phyloP scores from a whole-genome alignment of 495 filamentous ascomycete genomes.

The Wilcoxina mikolae region DNA sequence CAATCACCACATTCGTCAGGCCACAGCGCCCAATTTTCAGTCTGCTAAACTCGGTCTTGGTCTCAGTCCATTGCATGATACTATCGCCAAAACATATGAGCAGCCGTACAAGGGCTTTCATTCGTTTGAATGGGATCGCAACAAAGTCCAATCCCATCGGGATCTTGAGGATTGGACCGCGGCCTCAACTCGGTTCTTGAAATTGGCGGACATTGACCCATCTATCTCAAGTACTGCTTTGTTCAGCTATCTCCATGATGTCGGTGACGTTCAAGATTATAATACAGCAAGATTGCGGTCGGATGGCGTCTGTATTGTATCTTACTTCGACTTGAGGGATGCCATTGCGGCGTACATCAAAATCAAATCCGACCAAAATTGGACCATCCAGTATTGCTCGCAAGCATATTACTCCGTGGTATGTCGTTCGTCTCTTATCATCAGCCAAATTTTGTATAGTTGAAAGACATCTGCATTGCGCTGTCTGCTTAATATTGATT shows the following conservation, averaged over 20 bases:
- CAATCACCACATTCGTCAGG: neutral
- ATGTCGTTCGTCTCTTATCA: neutral
- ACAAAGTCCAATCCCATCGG: neutral
- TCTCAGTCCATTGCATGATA: neutral
- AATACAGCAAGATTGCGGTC: slow-evolving; percentile 18
- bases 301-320: slow-evolving; percentile 21
- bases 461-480: neutral
- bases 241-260: slow-evolving; percentile 5
- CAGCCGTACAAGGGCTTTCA: neutral
- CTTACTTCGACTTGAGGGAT: slow-evolving; percentile 22
- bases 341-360: slow-evolving; percentile 16
- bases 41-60: neutral
- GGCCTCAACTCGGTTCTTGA: slow-evolving; percentile 13
- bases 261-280: slow-evolving; percentile 7
- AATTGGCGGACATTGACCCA: slow-evolving; percentile 14
- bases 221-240: slow-evolving; percentile 5
- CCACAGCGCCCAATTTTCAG: neutral
- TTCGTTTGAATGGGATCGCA: neutral
- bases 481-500: no score
- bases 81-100: neutral
- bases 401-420: slow-evolving; percentile 23
- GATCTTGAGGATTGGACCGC: neutral
- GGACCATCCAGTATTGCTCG: slow-evolving; percentile 21
- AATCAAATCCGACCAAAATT: slow-evolving; percentile 12
- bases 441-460: neutral